Percentiles rank a stretch among this genome's conserved stretches.
Evolutionary conservation across 1,284 basidiomycete genomes (phyloP).

Genomic region (Malassezia japonica): DNA sequence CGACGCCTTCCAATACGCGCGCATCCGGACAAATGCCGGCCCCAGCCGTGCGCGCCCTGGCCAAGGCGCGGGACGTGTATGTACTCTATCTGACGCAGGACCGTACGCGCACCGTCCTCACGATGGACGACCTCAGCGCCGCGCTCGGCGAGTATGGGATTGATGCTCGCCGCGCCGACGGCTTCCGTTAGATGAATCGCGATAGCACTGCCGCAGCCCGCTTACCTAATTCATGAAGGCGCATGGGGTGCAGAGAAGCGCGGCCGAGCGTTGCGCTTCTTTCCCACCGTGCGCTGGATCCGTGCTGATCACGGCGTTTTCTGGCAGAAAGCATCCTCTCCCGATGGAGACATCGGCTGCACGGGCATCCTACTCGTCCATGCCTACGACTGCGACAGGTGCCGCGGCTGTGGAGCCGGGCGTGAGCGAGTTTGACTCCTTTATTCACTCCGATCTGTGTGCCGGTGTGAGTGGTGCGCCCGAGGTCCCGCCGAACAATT

Average conservation of each 20-base stretch:
- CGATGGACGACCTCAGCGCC: slow-evolving; percentile 90
- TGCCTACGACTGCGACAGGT: neutral
- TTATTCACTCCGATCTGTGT: slow-evolving; percentile 18
- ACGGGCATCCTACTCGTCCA: neutral
- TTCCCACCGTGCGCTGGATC: neutral
- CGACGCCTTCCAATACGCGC: slow-evolving; percentile 94
- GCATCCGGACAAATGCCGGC: slow-evolving; percentile 63
- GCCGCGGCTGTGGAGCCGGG: slow-evolving; percentile 2
- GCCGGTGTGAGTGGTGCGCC: neutral
- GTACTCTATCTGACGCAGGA: slow-evolving; percentile 50
- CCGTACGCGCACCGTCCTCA: slow-evolving; percentile 87
- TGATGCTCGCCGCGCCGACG: slow-evolving; percentile 41
- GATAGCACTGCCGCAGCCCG: neutral
- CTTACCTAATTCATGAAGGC: neutral
- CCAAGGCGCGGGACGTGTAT: slow-evolving; percentile 3
- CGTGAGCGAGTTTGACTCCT: slow-evolving; percentile 17
- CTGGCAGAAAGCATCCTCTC: too few relatives aligned
- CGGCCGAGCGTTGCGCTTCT: neutral
- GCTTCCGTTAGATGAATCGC: slow-evolving; percentile 31
- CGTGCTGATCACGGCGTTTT: too few relatives aligned
- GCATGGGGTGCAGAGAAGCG: too few relatives aligned
- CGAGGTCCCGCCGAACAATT: neutral
- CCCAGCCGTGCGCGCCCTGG: slow-evolving; percentile 45
- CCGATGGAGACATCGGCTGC: neutral
- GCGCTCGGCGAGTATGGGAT: slow-evolving; percentile 84